These are phyloP conservation scores for Neurospora pannonica DNA, from an alignment of 495 filamentous ascomycete genomes.

Conservation along the genomic window DNA sequence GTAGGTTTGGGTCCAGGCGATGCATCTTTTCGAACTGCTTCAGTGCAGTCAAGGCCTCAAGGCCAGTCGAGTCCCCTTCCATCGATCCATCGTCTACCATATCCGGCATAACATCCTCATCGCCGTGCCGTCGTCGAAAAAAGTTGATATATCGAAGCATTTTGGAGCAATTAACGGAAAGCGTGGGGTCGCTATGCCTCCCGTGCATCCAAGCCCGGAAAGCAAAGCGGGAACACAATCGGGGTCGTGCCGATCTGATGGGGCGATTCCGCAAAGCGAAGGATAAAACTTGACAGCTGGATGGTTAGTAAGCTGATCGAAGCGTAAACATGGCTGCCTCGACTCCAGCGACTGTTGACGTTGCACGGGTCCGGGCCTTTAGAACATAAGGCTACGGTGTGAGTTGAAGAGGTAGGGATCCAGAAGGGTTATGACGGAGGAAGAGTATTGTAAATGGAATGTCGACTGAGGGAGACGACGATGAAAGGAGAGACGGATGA, in stretches of 20 bases:
- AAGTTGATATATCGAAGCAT: constrained; percentile 14
- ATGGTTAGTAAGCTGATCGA: neutral
- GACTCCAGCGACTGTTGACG: neutral
- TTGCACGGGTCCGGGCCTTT: neutral
- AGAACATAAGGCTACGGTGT: neutral
- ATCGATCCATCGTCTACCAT: constrained; percentile 19
- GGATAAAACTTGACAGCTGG: neutral
- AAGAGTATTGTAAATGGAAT: neutral
- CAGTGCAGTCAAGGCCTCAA: constrained; percentile 26
- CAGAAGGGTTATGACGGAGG: neutral
- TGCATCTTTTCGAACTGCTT: constrained; percentile 49
- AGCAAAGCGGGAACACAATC: constrained; percentile 7
- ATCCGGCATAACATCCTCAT: constrained; percentile 16
- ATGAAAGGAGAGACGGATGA: neutral
- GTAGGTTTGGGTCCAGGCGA: constrained; percentile 61
- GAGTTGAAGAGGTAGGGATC: neutral
- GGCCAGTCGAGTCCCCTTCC: constrained; percentile 18
- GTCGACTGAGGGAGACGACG: neutral
- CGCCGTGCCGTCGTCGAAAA: constrained; percentile 17
- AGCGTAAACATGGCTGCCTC: neutral
- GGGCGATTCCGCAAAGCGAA: constrained; percentile 9
- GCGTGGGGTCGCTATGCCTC: constrained; percentile 9
- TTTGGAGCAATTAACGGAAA: constrained; percentile 1
- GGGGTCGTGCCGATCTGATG: constrained; percentile 4
- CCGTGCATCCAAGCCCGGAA: constrained; percentile 16